These are phyloP conservation scores for Agaricus blazei DNA, from an alignment of 768 basidiomycete genomes.

Conservation along the genomic window DNA sequence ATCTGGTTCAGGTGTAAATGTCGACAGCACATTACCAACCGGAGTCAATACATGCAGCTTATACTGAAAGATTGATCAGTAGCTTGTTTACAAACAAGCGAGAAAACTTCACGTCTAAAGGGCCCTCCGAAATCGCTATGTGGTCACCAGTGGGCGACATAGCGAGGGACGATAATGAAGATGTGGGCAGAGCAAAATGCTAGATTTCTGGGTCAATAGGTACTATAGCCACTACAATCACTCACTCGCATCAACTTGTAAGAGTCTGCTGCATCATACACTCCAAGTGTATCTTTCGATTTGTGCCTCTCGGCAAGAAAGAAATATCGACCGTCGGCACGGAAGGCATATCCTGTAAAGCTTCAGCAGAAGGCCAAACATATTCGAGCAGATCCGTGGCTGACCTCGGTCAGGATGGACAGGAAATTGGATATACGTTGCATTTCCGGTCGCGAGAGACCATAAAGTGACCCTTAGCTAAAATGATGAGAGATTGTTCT, in stretches of 20 bases:
- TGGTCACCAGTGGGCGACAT: conserved; percentile 75
- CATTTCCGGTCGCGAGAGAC: conserved; percentile 69
- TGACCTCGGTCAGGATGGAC: conserved; percentile 76
- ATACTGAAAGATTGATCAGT: conserved; percentile 43
- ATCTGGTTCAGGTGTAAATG: conserved; percentile 69
- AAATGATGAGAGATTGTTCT: conserved; percentile 3
- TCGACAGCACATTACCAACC: conserved; percentile 55
- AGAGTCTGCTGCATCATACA: conserved; percentile 71
- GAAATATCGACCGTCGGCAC: conserved; percentile 78
- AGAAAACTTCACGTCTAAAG: conserved; percentile 58
- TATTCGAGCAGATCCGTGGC: not conserved
- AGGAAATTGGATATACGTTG: conserved; percentile 85
- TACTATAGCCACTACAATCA: not conserved
- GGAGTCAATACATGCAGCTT: conserved; percentile 70
- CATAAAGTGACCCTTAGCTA: conserved; percentile 86
- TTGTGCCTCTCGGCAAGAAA: conserved; percentile 85
- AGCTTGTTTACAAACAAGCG: not conserved
- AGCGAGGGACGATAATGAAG: conserved; percentile 62
- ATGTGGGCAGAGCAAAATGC: conserved; percentile 83
- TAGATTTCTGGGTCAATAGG: conserved; percentile 22
- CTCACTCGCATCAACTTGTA: conserved; percentile 73
- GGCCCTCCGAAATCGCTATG: conserved; percentile 80
- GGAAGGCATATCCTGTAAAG: conserved; percentile 65
- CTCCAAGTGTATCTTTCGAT: conserved; percentile 80
- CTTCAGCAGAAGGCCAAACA: not conserved